These are phyloP conservation scores for Pythium angustatum DNA, from an alignment of 352 stramenopile genomes.

Conservation along the genomic window DNA sequence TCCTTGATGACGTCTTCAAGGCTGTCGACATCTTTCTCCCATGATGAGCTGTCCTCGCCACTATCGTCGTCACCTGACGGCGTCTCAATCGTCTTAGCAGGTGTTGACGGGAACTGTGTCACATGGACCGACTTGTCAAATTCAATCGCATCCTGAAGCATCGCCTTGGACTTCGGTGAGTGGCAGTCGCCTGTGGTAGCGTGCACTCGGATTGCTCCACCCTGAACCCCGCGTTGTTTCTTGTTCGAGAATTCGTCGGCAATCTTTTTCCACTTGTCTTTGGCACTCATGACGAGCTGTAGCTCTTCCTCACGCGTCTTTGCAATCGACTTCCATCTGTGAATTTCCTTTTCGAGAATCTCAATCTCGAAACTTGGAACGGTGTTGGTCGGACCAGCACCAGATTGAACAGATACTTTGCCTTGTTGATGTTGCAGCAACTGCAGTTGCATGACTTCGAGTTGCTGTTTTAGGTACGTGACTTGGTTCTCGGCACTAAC, in stretches of 20 bases:
- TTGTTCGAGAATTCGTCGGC: constrained; percentile 43
- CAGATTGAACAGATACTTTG: not conserved
- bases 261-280: constrained; percentile 71
- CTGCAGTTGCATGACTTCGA: constrained; percentile 66
- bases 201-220: constrained; percentile 17
- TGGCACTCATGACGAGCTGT: constrained; percentile 46
- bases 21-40: constrained; percentile 32
- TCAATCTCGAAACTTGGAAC: constrained; percentile 24
- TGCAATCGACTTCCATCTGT: constrained; percentile 37
- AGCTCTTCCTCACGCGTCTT: constrained; percentile 42
- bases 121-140: constrained; percentile 37
- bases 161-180: constrained; percentile 28
- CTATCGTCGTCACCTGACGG: not conserved
- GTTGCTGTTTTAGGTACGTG: constrained; percentile 59
- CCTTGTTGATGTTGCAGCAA: constrained; percentile 47
- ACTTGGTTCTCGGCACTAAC: constrained; percentile 86
- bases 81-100: not conserved
- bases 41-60: constrained; percentile 12
- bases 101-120: constrained; percentile 17
- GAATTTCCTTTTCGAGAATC: constrained; percentile 31
- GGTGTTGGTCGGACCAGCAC: not conserved
- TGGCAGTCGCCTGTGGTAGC: constrained; percentile 14
- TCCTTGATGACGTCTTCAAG: constrained; percentile 50
- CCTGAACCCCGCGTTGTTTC: constrained; percentile 13
- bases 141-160: constrained; percentile 39